Base-by-base conservation (phyloP, 352 stramenopile genomes). In the Phytophthora ohioensis region DNA sequence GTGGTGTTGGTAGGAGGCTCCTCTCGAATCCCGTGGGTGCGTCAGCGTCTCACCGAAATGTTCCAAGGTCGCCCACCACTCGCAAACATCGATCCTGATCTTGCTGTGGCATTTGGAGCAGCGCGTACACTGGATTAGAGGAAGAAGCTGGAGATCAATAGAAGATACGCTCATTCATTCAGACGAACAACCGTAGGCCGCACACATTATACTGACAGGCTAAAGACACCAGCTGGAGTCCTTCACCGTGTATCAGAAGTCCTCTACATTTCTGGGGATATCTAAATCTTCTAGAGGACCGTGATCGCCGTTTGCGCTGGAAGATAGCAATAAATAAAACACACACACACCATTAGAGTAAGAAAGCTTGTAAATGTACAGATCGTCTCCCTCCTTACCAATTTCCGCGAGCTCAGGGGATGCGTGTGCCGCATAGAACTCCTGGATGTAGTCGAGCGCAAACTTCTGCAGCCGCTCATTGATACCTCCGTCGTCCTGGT, bases 71-170 rank as follows among this genome's bases (percentile, higher is more conserved):
- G 79, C 4, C 46, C 65, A 41, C 84, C 85, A 6, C 80, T 86
- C 27, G 77, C 73, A 10, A 58, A 86, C 30, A 91, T 93, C 11
- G 83, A 93, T 46, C 85, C 83, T 9, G 85, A 93, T 57, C 75
- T 93, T 17, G 85, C 85, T 4, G 85, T 93, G 5, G 85, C 85
- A 8, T 86, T 84, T 35, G 85, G 85, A 31, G 85, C 85, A 30
- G 85, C 85, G 11, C 73, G 81, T 32, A 83, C 81, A 2, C 39
- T 90, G 5, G 81, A 89, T 46, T 91, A 79, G 53, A 60, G n/a
- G 34, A 56, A 57, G 15, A 43, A 27, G 53, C 12, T 47, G 5
- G 41, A 36, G 53, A 62, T 59, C 32, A 67, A 65, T 69, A 76
- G 35, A 69, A 56, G 53, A 43, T 11, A 57, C 55, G 43, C 46